These are phyloP conservation scores for Penicillium crustosum DNA, from an alignment of 2,329 filamentous ascomycete species.

Conservation along the genomic window DNA sequence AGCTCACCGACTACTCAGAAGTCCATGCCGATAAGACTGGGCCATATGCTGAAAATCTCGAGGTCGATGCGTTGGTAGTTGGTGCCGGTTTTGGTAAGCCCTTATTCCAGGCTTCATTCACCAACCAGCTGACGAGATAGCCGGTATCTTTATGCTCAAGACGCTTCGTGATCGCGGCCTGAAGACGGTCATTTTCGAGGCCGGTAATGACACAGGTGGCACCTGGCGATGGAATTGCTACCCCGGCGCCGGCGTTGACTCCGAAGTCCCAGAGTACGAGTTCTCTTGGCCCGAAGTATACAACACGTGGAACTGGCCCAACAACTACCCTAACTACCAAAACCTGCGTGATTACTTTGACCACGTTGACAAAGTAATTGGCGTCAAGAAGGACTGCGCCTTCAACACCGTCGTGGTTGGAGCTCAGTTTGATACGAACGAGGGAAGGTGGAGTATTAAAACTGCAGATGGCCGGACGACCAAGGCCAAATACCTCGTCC, in stretches of 20 bases:
- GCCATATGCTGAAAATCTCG: slow-evolving; percentile 21
- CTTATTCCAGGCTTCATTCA: neutral
- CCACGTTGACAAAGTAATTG: slow-evolving; percentile 47
- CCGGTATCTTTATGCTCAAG: slow-evolving; percentile 14
- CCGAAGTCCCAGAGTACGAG: slow-evolving; percentile 55
- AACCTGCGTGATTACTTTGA: slow-evolving; percentile 51
- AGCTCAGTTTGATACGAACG: slow-evolving; percentile 41
- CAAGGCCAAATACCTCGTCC: slow-evolving; percentile 48
- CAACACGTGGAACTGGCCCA: slow-evolving; percentile 48
- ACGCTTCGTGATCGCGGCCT: slow-evolving; percentile 36
- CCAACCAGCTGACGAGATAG: slow-evolving; percentile 67
- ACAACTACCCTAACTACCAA: slow-evolving; percentile 29
- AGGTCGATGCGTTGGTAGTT: slow-evolving; percentile 31
- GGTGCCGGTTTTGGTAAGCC: slow-evolving; percentile 30
- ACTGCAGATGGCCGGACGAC: slow-evolving; percentile 44
- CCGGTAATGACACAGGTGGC: slow-evolving; percentile 53
- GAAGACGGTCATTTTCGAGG: slow-evolving; percentile 54
- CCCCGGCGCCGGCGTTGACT: slow-evolving; percentile 57
- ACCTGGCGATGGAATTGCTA: slow-evolving; percentile 60
- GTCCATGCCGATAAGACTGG: slow-evolving; percentile 11
- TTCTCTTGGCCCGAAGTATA: slow-evolving; percentile 52
- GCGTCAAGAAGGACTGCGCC: slow-evolving; percentile 46
- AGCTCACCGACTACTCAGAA: slow-evolving; percentile 12
- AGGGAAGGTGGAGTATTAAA: slow-evolving; percentile 46
- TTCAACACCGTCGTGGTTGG: slow-evolving; percentile 48